Evolutionary conservation across 2,329 filamentous ascomycete genomes (phyloP), one percentile per base, ranked within the genome.

Genomic region (Sphaerulina musiva): DNA sequence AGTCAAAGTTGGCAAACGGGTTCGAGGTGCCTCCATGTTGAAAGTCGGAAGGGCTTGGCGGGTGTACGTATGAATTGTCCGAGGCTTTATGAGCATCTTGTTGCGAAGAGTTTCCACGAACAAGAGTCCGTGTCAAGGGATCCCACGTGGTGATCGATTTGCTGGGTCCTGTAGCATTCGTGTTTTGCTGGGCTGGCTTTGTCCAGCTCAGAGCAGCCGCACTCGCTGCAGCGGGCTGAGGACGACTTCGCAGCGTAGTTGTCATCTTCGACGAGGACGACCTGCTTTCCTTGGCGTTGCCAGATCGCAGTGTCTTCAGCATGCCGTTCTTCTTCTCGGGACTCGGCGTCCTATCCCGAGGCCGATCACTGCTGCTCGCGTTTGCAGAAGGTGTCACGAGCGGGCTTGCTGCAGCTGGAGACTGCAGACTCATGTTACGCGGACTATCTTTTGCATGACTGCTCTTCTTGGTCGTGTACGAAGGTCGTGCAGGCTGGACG

Each of bases 181-280:
- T 31, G 23, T 44, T 53, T 23, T 34, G 31, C 29, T 46, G 43
- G 20, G 58, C 49, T 23, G 55, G 53, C n/a, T 58, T 64, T 62
- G 65, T 65, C 81, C 82, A 85, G n/a, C 81, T 81, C 55, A 83
- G 74, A 3, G 80, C 81, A 2, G 82, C 82, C 2, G 82, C 82
- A 62, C 80, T 82, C 14, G 82, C 80, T 17, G 82, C 81, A 54
- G 79, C 78, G 38, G 78, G 75, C n/a, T 75, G 76, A 38, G 72
- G 67, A 32, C 74, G 72, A 46, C 69, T 74, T 49, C 73, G 70
- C 44, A 75, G 65, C 17, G 71, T 74, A 17, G 67, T 70, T 2
- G 71, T 66, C 64, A 80, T 74, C 57, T 71, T 73, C 44, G 75
- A 76, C 11, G 73, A 71, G 2, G 63, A 60, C 10, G 64, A 53